These are phyloP conservation scores for Citrullus amarus DNA, from an alignment of 306 rosid species.

Conservation along the genomic window DNA sequence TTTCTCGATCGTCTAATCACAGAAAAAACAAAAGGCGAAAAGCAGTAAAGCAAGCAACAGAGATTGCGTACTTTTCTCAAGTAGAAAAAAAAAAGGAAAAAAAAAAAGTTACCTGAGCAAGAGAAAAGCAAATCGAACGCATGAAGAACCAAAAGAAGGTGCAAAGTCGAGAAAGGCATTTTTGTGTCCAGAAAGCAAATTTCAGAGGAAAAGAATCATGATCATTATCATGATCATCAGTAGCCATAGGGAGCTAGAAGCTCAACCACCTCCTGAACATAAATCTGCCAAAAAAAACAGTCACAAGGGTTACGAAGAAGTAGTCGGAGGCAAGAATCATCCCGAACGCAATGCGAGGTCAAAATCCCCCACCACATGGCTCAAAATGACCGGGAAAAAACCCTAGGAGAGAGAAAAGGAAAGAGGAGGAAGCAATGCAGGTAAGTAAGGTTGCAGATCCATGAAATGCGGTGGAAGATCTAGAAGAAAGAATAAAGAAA, in stretches of 20 bases:
- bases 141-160: constrained; percentile 23
- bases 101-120: constrained; percentile 26
- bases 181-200: constrained; percentile 23
- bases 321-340: constrained; percentile 14
- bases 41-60: background rate
- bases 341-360: constrained; percentile 9
- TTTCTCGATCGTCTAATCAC: background rate
- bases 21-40: too few relatives aligned
- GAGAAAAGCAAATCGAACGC: constrained; percentile 28
- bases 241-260: constrained; percentile 14
- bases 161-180: constrained; percentile 39
- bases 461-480: constrained; percentile 52
- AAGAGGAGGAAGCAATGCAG: constrained; percentile 18
- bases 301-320: constrained; percentile 12
- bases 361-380: constrained; percentile 23
- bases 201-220: constrained; percentile 11
- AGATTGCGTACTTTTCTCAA: background rate
- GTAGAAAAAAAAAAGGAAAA: too few relatives aligned
- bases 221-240: constrained; percentile 16
- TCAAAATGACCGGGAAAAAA: constrained; percentile 1
- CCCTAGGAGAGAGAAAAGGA: constrained; percentile 47
- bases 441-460: constrained; percentile 44
- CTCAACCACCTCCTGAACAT: constrained; percentile 11
- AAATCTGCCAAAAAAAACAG: constrained; percentile 9
- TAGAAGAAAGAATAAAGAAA: background rate